Percentiles rank a stretch among this genome's conserved stretches.
Conservation (phyloP, 2,329 filamentous ascomycete species). For the Aspergillus neotritici region DNA sequence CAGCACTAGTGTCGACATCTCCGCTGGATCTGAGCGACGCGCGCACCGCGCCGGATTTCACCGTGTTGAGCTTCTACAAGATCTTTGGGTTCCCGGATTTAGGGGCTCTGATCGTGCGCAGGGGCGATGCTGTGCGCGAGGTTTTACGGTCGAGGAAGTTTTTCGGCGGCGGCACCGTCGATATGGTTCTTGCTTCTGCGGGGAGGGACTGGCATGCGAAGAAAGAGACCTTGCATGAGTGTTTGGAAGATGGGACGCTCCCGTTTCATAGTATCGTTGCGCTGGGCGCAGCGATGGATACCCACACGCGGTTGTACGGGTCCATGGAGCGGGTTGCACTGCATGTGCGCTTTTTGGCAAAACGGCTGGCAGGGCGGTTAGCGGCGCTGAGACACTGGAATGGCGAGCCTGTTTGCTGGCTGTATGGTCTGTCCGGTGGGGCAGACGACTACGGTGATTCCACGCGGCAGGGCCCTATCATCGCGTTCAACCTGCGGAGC, state of each 20-base stretch:
- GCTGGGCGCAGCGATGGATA: conserved; percentile 65
- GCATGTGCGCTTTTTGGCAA: conserved; percentile 64
- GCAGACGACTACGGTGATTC: conserved; percentile 40
- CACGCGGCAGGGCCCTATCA: conserved; percentile 60
- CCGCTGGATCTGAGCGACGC: conserved; percentile 63
- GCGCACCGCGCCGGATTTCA: conserved; percentile 69
- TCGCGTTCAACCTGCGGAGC: conserved; percentile 78
- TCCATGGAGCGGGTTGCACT: conserved; percentile 63
- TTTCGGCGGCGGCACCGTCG: conserved; percentile 92
- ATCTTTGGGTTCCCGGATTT: conserved; percentile 97
- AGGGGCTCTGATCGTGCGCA: conserved; percentile 76
- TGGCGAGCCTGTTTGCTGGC: conserved; percentile 55
- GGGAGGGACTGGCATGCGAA: conserved; percentile 76
- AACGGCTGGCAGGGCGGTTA: conserved; percentile 56
- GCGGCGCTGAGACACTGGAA: conserved; percentile 63
- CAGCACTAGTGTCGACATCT: conserved; percentile 71
- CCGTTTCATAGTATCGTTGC: conserved; percentile 88
- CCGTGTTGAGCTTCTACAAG: conserved; percentile 85
- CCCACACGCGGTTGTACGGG: conserved; percentile 64
- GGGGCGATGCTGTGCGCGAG: conserved; percentile 51
- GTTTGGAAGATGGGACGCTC: conserved; percentile 83
- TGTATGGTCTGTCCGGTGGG: conserved; percentile 51
- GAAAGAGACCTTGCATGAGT: conserved; percentile 71
- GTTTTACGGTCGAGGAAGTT: conserved; percentile 66
- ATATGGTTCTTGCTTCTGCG: conserved; percentile 68